Evolutionary conservation across 1,284 basidiomycete species (phyloP).

Genomic region (Boletus smithii): DNA sequence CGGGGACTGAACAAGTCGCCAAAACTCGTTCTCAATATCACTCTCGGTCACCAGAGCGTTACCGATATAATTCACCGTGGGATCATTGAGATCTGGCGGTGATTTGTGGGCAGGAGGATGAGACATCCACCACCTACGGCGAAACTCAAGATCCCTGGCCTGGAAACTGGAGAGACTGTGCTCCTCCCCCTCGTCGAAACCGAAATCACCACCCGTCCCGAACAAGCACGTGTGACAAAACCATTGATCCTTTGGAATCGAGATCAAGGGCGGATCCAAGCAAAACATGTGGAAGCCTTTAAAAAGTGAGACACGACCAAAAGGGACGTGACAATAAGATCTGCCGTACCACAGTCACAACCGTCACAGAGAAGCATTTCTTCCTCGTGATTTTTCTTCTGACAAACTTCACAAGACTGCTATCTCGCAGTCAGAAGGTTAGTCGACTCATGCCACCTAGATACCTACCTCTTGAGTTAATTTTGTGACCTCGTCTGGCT

Average conservation of each 20-base stretch:
- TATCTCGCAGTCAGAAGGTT: conserved; percentile 23
- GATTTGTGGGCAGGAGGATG: conserved; percentile 55
- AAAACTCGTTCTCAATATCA: conserved; percentile 95
- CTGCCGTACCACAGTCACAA: conserved; percentile 83
- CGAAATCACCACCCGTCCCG: conserved; percentile 95
- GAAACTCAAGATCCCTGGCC: conserved; percentile 85
- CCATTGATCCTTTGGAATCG: conserved; percentile 93
- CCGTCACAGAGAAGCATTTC: conserved; percentile 96
- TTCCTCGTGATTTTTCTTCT: conserved; percentile 81
- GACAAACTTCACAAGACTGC: conserved; percentile 81
- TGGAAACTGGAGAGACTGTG: conserved; percentile 93
- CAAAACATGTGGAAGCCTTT: conserved; percentile 96
- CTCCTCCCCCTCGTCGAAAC: conserved; percentile 97
- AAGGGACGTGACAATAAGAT: conserved; percentile 10
- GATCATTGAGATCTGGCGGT: conserved; percentile 40
- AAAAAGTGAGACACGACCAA: conserved; percentile 19
- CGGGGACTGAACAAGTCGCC: conserved; percentile 89
- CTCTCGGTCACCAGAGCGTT: conserved; percentile 75
- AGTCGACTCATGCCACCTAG: conserved; percentile 5
- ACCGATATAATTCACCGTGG: conserved; percentile 58
- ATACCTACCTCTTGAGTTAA: conserved; percentile 50
- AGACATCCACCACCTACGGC: conserved; percentile 81
- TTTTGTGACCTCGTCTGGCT: conserved; percentile 41
- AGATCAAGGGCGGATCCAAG: conserved; percentile 83
- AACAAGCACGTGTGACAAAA: conserved; percentile 93